phyloP scores from a whole-genome alignment of 306 rosid species.

The Dryas alaskensis region DNA sequence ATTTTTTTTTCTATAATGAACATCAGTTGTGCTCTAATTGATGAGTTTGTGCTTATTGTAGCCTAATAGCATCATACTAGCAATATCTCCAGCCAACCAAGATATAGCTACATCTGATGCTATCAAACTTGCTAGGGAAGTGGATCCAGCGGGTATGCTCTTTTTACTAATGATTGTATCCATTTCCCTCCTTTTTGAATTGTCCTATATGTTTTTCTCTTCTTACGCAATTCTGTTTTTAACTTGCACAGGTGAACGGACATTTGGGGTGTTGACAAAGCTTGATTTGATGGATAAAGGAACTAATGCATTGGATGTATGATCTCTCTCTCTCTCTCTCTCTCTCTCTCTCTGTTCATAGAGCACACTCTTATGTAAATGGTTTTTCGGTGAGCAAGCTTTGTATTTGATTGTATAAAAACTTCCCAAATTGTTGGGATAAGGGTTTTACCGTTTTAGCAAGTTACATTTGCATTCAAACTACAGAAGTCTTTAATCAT shows the following conservation, averaged over 20 bases:
- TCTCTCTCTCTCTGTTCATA: neutral
- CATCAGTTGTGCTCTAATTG: neutral
- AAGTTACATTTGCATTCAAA: neutral
- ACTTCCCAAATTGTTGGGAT: neutral
- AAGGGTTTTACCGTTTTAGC: neutral
- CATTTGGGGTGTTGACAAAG: slow-evolving; percentile 93
- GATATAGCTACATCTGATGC: slow-evolving; percentile 97
- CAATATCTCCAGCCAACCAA: slow-evolving; percentile 93
- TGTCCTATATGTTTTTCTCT: neutral
- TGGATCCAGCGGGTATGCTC: slow-evolving; percentile 70
- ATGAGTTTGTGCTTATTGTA: slow-evolving; percentile 30
- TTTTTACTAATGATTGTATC: neutral
- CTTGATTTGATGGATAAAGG: slow-evolving; percentile 98
- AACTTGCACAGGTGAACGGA: slow-evolving; percentile 63
- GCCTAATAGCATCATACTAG: slow-evolving; percentile 85
- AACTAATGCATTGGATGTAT: slow-evolving; percentile 86
- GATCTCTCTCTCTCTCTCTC: slow-evolving; percentile 16
- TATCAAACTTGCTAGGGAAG: slow-evolving; percentile 81
- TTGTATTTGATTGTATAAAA: neutral
- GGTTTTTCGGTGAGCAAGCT: neutral
- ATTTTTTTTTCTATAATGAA: slow-evolving; percentile 7
- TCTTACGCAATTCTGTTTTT: slow-evolving; percentile 18
- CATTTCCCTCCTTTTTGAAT: neutral
- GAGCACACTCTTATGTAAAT: neutral
- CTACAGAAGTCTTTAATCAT: neutral